phyloP scores from a whole-genome alignment of 257 asterid genomes.

The Cinchona pubescens region DNA sequence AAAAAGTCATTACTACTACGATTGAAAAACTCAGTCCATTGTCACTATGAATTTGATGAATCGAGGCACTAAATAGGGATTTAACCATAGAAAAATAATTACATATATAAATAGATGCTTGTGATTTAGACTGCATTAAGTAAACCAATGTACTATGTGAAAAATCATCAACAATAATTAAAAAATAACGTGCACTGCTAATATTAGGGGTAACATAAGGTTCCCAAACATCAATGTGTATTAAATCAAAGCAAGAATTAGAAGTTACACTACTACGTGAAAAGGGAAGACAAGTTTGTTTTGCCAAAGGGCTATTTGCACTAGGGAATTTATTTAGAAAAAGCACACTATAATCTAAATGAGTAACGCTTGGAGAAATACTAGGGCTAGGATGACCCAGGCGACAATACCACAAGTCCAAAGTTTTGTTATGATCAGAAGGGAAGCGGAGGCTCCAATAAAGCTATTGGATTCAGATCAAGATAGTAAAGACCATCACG shows the following conservation, averaged over 20 bases:
- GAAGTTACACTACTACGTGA: background rate
- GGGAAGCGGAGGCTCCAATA: background rate
- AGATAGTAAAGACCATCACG: background rate
- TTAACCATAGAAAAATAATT: background rate
- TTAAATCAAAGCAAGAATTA: conserved; percentile 7
- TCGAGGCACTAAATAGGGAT: background rate
- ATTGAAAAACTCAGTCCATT: background rate
- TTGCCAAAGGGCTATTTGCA: background rate
- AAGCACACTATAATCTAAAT: background rate
- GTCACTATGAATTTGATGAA: background rate
- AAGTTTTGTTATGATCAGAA: background rate
- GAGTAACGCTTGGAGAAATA: background rate
- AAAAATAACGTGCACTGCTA: background rate
- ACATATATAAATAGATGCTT: background rate
- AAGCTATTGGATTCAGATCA: no score
- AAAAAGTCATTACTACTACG: background rate
- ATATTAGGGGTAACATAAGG: background rate
- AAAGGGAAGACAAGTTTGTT: conserved; percentile 14
- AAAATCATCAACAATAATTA: conserved; percentile 8
- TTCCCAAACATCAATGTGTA: conserved; percentile 18
- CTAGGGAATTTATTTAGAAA: background rate
- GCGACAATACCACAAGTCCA: background rate
- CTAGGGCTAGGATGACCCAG: background rate
- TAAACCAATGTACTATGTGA: background rate
- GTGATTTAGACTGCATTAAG: background rate